Evolutionary conservation across 371 early-diverging fungal species (phyloP).

Genomic region (Smittium culicis): DNA sequence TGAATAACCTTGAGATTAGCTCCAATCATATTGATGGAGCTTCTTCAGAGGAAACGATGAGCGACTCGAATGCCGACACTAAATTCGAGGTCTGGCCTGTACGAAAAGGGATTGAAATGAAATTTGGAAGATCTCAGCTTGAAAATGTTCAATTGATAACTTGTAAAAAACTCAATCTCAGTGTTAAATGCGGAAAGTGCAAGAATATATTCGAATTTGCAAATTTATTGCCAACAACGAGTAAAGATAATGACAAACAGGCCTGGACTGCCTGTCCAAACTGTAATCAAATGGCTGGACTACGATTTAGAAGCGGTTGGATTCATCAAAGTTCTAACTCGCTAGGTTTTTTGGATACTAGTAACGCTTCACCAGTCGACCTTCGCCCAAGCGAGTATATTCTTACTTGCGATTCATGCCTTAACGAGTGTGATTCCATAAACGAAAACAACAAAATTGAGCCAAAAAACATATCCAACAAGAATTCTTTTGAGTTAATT

Average conservation of each 20-base stretch:
- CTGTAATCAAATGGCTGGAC: conserved; percentile 48
- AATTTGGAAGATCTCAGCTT: conserved; percentile 41
- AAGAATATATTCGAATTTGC: conserved; percentile 42
- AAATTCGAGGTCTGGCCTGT: conserved; percentile 15
- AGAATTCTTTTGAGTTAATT: conserved; percentile 11
- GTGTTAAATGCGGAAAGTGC: conserved; percentile 60
- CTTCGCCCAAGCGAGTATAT: conserved; percentile 46
- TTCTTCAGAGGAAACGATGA: too few relatives aligned
- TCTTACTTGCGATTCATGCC: conserved; percentile 44
- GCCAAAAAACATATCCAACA: conserved; percentile 12
- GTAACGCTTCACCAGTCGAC: conserved; percentile 49
- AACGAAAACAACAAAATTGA: conserved; percentile 16
- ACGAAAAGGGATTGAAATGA: conserved; percentile 51
- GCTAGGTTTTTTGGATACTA: conserved; percentile 59
- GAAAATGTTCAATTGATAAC: conserved; percentile 48
- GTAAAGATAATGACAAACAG: conserved; percentile 30
- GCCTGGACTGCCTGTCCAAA: conserved; percentile 50
- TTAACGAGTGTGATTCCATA: not conserved
- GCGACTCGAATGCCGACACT: conserved; percentile 13
- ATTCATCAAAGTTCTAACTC: conserved; percentile 39
- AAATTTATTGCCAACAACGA: conserved; percentile 32
- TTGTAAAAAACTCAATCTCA: conserved; percentile 41
- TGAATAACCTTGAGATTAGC: too few relatives aligned
- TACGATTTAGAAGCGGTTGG: conserved; percentile 40
- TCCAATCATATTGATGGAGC: too few relatives aligned